A percentile compares a stretch with the other conserved stretches of the same genome.
Evolutionary conservation across 306 rosid genomes (phyloP).

Genomic region (Rosa multiflora): DNA sequence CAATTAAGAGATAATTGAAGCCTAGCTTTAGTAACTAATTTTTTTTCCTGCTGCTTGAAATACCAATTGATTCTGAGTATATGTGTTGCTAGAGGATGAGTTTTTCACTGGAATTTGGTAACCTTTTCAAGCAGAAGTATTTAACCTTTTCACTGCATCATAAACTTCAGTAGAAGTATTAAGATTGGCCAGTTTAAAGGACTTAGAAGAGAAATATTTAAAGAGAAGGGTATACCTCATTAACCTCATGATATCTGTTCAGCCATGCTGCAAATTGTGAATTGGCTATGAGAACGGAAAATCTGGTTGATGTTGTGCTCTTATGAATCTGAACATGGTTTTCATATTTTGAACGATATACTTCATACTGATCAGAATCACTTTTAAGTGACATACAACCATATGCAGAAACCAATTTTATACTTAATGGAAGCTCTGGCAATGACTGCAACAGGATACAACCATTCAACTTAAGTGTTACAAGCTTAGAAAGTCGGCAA

Average conservation of each 20-base stretch:
- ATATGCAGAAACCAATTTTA: neutral
- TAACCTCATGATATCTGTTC: neutral
- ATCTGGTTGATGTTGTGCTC: neutral
- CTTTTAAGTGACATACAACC: neutral
- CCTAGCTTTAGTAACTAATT: too few relatives aligned
- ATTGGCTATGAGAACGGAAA: neutral
- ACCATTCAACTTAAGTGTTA: neutral
- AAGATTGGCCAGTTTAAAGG: too few relatives aligned
- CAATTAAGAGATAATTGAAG: too few relatives aligned
- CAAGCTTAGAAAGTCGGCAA: constrained; percentile 7
- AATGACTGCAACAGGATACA: constrained; percentile 13
- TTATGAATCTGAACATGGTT: neutral
- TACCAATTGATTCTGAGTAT: too few relatives aligned
- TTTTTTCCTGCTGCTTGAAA: too few relatives aligned
- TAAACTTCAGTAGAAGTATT: too few relatives aligned
- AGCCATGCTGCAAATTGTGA: neutral
- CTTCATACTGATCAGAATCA: neutral
- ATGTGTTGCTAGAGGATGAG: too few relatives aligned
- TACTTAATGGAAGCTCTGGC: constrained; percentile 4
- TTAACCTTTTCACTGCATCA: too few relatives aligned
- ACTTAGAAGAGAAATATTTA: too few relatives aligned
- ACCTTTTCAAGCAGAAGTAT: too few relatives aligned
- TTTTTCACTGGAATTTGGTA: too few relatives aligned
- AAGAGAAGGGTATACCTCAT: neutral
- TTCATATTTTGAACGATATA: rapidly evolving